Percentiles rank a stretch among this genome's conserved stretches.
These are phyloP conservation scores for Alternaria sp. DNA, from an alignment of 2,329 filamentous ascomycete species.

Conservation along the genomic window DNA sequence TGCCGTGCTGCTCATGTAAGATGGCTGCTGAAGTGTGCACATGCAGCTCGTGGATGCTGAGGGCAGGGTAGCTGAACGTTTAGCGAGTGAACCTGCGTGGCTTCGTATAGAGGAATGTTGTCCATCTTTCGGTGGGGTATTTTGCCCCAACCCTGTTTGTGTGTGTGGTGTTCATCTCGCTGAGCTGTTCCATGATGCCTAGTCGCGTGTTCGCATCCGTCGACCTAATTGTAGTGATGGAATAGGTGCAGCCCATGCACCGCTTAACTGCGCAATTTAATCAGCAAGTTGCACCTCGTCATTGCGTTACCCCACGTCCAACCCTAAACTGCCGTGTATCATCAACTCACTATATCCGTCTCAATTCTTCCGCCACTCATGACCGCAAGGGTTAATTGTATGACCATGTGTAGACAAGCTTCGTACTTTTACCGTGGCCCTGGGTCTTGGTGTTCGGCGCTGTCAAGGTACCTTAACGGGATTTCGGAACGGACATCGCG, in stretches of 20 bases:
- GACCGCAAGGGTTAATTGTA: constrained; percentile 9
- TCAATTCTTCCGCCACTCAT: constrained; percentile 14
- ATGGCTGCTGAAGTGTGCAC: constrained; percentile 1
- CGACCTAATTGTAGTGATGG: background rate
- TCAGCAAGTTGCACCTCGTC: constrained; percentile 6
- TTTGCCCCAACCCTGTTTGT: background rate
- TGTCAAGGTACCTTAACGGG: constrained; percentile 14
- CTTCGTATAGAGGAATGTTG: background rate
- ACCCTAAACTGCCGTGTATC: constrained; percentile 15
- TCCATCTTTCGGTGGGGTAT: background rate
- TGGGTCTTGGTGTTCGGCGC: constrained; percentile 12
- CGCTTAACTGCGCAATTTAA: constrained; percentile 8
- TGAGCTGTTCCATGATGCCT: background rate
- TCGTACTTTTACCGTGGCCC: constrained; percentile 10
- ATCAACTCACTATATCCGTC: constrained; percentile 9
- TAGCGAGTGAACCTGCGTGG: constrained; percentile 6
- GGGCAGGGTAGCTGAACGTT: background rate
- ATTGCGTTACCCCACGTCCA: constrained; percentile 7
- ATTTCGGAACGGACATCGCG: constrained; percentile 11
- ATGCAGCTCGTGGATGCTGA: constrained; percentile 7
- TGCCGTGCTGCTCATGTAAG: constrained; percentile 6
- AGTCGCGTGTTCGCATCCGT: constrained; percentile 1
- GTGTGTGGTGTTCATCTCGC: background rate
- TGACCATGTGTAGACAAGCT: background rate
- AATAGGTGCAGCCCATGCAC: background rate